These are phyloP conservation scores for Metschnikowia cubensis DNA, from an alignment of 805 yeast genomes.

Conservation along the genomic window DNA sequence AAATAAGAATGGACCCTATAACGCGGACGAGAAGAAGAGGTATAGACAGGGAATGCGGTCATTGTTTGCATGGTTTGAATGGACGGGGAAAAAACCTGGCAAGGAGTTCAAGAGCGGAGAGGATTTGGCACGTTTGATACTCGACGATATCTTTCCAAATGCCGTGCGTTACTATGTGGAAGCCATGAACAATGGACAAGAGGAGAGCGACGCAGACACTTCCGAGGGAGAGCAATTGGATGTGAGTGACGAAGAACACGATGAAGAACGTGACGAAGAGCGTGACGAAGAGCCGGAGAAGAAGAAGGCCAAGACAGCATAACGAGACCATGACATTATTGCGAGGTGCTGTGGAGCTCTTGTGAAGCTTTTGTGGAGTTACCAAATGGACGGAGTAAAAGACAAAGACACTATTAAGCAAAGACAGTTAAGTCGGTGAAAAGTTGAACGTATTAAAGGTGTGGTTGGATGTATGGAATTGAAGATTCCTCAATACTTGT, in stretches of 20 bases:
- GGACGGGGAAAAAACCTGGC: conserved; percentile 78
- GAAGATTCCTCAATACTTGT: too few relatives aligned
- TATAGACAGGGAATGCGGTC: conserved; percentile 75
- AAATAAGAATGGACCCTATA: conserved; percentile 32
- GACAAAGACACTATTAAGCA: too few relatives aligned
- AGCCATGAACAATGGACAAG: conserved; percentile 57
- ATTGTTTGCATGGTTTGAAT: conserved; percentile 81
- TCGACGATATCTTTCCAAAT: conserved; percentile 80
- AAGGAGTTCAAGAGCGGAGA: conserved; percentile 78
- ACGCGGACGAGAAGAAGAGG: conserved; percentile 51
- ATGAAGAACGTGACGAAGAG: background rate
- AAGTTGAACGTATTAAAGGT: background rate
- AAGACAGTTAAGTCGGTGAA: too few relatives aligned
- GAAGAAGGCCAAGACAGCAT: conserved; percentile 8
- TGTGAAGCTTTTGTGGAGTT: background rate
- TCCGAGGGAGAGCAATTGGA: conserved; percentile 51
- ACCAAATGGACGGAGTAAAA: too few relatives aligned
- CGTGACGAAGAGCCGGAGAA: conserved; percentile 47
- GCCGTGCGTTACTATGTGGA: conserved; percentile 80
- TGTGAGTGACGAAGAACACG: conserved; percentile 51
- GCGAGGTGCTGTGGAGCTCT: too few relatives aligned
- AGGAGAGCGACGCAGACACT: conserved; percentile 45
- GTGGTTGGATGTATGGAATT: background rate
- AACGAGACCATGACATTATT: background rate
- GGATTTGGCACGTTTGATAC: conserved; percentile 64